These are phyloP conservation scores for Aphanomyces stellatus DNA, from an alignment of 352 stramenopile species.

Conservation along the genomic window DNA sequence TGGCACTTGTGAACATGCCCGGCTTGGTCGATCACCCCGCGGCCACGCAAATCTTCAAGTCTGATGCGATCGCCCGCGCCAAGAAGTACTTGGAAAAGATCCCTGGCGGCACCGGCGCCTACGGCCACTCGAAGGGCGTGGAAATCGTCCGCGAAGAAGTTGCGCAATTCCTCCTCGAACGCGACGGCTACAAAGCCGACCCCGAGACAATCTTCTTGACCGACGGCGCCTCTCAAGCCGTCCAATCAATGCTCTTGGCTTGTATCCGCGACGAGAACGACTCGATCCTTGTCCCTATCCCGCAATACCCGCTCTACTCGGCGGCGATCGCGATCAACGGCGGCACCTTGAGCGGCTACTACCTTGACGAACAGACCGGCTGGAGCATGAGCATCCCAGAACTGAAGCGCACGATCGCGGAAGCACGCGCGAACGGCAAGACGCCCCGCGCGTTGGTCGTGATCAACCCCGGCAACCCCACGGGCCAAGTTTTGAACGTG, in stretches of 20 bases:
- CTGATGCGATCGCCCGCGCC: constrained; percentile 80
- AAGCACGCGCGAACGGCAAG: constrained; percentile 85
- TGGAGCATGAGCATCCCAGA: constrained; percentile 89
- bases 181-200: constrained; percentile 86
- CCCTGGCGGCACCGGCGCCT: constrained; percentile 84
- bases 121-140: constrained; percentile 89
- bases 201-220: constrained; percentile 96
- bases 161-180: constrained; percentile 76
- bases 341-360: constrained; percentile 94
- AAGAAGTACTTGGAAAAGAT: constrained; percentile 85
- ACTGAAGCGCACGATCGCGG: constrained; percentile 82
- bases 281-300: constrained; percentile 95
- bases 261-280: constrained; percentile 84
- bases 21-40: constrained; percentile 79
- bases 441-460: constrained; percentile 93
- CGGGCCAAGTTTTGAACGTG: constrained; percentile 79
- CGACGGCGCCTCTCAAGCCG: constrained; percentile 92
- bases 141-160: constrained; percentile 85
- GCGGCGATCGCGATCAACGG: constrained; percentile 94
- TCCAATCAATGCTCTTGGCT: constrained; percentile 88
- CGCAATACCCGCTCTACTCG: constrained; percentile 99
- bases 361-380: constrained; percentile 91
- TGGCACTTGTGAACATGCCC: constrained; percentile 85
- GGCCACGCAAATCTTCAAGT: constrained; percentile 68
- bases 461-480: constrained; percentile 99